Evolutionary conservation across 2,329 filamentous ascomycete species (phyloP).

Genomic region (Penicillium hesseltinei): DNA sequence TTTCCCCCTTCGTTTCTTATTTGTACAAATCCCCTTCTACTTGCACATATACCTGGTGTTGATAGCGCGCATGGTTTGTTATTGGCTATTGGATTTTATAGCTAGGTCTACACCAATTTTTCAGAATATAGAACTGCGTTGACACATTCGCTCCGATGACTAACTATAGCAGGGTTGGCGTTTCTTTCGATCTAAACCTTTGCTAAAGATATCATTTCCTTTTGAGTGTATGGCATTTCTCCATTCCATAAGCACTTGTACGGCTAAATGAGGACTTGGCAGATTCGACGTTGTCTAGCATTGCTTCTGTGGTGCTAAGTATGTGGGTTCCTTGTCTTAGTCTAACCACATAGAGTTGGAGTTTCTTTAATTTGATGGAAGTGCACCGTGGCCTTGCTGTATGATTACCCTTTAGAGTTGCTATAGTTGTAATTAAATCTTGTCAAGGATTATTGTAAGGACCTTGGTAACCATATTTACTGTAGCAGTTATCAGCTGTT

Average conservation of each 20-base stretch:
- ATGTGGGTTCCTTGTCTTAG: not conserved
- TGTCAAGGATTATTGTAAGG: not conserved
- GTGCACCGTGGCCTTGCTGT: not conserved
- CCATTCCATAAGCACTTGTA: not conserved
- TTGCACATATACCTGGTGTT: slow-evolving; percentile 10
- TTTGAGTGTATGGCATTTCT: not conserved
- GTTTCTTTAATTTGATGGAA: not conserved
- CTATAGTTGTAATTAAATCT: not conserved
- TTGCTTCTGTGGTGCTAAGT: not conserved
- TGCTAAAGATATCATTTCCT: not conserved
- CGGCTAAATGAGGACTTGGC: not conserved
- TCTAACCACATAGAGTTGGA: not conserved
- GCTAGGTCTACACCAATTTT: not conserved
- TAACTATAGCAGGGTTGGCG: not conserved
- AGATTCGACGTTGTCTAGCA: not conserved
- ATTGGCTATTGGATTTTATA: slow-evolving; percentile 10
- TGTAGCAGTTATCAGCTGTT: not conserved
- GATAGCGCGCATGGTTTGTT: not conserved
- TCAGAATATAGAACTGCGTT: not conserved
- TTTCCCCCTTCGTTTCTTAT: slow-evolving; percentile 1
- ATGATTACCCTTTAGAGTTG: not conserved
- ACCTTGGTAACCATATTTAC: not conserved
- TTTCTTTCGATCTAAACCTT: not conserved
- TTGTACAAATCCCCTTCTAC: slow-evolving; percentile 9
- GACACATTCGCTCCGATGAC: not conserved